phyloP scores from a whole-genome alignment of 192 early-diverging fungal species.

The Cladochytrium replicatum region DNA sequence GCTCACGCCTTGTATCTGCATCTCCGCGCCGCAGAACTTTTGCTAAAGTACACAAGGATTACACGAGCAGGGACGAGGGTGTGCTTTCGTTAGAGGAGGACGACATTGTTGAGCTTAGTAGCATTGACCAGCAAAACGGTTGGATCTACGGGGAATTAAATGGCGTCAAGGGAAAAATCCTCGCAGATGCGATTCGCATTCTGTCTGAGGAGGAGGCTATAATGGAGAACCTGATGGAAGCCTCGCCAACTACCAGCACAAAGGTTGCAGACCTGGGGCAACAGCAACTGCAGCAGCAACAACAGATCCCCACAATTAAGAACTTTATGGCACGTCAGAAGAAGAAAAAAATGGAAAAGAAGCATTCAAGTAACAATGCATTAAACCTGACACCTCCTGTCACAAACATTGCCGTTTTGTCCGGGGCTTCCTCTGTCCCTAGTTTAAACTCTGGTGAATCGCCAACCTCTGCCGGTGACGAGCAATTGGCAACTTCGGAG shows the following conservation, averaged over 20 bases:
- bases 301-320: too few species aligned
- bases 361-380: too few species aligned
- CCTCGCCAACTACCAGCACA: not conserved
- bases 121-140: not conserved
- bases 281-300: too few species aligned
- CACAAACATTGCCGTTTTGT: too few species aligned
- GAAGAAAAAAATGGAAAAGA: too few species aligned
- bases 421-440: too few species aligned
- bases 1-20: too few species aligned
- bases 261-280: too few species aligned
- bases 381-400: too few species aligned
- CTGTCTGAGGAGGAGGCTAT: constrained; percentile 1
- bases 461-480: not conserved
- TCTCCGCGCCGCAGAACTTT: not conserved
- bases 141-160: constrained; percentile 10
- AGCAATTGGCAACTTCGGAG: not conserved
- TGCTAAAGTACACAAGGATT: constrained; percentile 6
- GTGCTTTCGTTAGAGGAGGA: constrained; percentile 16
- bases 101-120: constrained; percentile 8
- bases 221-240: not conserved
- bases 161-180: constrained; percentile 10
- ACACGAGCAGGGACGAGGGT: constrained; percentile 2
- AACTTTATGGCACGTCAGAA: too few species aligned
- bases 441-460: too few species aligned
- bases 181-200: constrained; percentile 4